These are phyloP conservation scores for Fusarium sp. DNA, from an alignment of 2,329 filamentous ascomycete species.

Conservation along the genomic window DNA sequence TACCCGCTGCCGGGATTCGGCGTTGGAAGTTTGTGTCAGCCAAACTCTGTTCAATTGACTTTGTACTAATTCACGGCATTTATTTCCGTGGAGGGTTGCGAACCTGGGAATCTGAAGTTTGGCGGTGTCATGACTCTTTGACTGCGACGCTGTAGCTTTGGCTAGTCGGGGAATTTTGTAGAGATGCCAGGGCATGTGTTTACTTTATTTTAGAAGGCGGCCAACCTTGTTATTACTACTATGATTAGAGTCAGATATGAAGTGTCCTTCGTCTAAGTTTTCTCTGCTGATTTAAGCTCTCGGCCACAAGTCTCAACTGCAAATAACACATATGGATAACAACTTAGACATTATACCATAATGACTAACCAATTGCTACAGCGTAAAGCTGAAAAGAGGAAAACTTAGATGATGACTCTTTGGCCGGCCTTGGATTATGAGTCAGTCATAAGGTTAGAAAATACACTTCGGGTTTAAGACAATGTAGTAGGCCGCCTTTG, in stretches of 20 bases:
- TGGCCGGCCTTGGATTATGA: no score
- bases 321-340: no score
- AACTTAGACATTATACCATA: no score
- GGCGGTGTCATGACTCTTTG: neutral
- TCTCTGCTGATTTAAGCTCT: no score
- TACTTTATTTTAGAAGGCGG: neutral
- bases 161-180: neutral
- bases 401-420: no score
- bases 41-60: neutral
- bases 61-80: neutral
- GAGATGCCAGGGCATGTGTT: neutral
- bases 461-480: no score
- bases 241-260: accelerated
- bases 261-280: no score
- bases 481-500: neutral
- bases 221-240: neutral
- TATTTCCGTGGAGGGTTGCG: neutral
- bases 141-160: neutral
- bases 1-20: neutral
- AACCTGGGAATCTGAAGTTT: neutral
- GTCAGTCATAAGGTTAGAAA: no score
- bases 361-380: no score
- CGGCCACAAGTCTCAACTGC: no score
- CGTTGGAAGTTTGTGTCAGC: neutral
- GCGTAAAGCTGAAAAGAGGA: no score